These are phyloP conservation scores for Hymenoscyphus fructigenus DNA, from an alignment of 2,329 filamentous ascomycete genomes.

Conservation along the genomic window DNA sequence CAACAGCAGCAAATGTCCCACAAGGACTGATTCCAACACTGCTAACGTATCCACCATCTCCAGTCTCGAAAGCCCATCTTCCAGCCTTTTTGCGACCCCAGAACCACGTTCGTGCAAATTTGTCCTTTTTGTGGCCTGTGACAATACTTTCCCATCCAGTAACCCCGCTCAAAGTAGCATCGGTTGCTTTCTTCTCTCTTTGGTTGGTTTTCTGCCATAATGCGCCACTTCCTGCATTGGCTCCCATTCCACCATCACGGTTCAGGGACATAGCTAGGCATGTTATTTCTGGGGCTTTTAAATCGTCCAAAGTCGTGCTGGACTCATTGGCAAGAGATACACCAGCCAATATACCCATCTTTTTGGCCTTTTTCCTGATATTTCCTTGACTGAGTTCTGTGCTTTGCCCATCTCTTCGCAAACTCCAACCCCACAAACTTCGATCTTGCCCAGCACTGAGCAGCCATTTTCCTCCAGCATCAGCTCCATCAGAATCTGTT, in stretches of 20 bases:
- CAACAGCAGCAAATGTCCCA: slow-evolving; percentile 89
- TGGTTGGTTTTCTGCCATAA: slow-evolving; percentile 80
- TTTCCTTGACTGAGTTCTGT: slow-evolving; percentile 90
- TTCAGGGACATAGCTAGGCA: slow-evolving; percentile 90
- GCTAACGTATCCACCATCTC: slow-evolving; percentile 78
- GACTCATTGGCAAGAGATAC: slow-evolving; percentile 57
- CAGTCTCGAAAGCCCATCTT: slow-evolving; percentile 86
- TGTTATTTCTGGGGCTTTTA: slow-evolving; percentile 90
- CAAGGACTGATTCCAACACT: slow-evolving; percentile 88
- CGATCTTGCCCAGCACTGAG: slow-evolving; percentile 86
- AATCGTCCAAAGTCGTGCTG: slow-evolving; percentile 65
- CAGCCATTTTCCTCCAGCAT: slow-evolving; percentile 89
- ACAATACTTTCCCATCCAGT: slow-evolving; percentile 98
- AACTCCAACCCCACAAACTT: slow-evolving; percentile 94
- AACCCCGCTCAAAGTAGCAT: slow-evolving; percentile 70
- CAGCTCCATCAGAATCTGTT: slow-evolving; percentile 83
- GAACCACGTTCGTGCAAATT: slow-evolving; percentile 91
- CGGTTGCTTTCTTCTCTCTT: slow-evolving; percentile 55
- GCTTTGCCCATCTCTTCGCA: slow-evolving; percentile 91
- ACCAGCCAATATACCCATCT: slow-evolving; percentile 68
- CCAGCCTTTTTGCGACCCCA: slow-evolving; percentile 94
- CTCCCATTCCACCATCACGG: slow-evolving; percentile 89
- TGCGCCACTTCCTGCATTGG: slow-evolving; percentile 71
- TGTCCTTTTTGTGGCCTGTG: slow-evolving; percentile 84
- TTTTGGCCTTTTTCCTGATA: slow-evolving; percentile 85